Conservation (phyloP, 2,329 filamentous ascomycete species). For the Neonectria magnoliae region DNA sequence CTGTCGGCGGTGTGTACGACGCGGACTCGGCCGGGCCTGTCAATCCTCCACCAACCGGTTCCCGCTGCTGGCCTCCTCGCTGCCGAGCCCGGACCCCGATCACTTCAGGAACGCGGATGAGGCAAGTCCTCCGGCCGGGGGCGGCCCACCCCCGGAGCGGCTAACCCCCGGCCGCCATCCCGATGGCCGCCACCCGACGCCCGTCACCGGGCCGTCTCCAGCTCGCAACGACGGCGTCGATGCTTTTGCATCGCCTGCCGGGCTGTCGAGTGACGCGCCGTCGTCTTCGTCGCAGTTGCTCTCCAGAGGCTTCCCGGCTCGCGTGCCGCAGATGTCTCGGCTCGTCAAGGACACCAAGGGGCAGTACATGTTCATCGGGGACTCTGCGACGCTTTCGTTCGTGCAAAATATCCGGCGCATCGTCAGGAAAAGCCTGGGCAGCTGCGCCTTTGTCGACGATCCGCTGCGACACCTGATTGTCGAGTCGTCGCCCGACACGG, state of each 20-base stretch:
- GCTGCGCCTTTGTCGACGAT: constrained; percentile 47
- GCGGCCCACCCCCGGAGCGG: constrained; percentile 27
- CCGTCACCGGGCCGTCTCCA: not conserved
- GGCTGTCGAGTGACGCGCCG: constrained; percentile 16
- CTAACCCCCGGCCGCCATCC: constrained; percentile 27
- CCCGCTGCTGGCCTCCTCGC: constrained; percentile 36
- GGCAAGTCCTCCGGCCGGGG: constrained; percentile 5
- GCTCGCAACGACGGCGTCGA: not conserved
- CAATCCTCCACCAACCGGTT: constrained; percentile 27
- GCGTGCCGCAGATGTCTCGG: constrained; percentile 43
- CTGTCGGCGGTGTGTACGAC: constrained; percentile 39
- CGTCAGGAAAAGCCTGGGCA: constrained; percentile 43
- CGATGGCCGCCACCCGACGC: constrained; percentile 3
- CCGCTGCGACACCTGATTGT: constrained; percentile 48
- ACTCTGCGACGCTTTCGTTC: constrained; percentile 48
- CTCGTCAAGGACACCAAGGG: constrained; percentile 47
- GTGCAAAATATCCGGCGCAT: constrained; percentile 48
- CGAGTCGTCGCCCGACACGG: constrained; percentile 44
- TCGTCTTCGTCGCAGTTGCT: constrained; percentile 37
- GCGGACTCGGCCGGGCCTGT: constrained; percentile 37
- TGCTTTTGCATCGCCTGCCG: constrained; percentile 13
- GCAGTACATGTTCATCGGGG: constrained; percentile 50
- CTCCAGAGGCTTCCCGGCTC: constrained; percentile 36
- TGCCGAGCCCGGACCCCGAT: constrained; percentile 39
- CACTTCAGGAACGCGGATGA: constrained; percentile 10